phyloP scores from a whole-genome alignment of 1,284 basidiomycete species.

The Rhodotorula sp. region DNA sequence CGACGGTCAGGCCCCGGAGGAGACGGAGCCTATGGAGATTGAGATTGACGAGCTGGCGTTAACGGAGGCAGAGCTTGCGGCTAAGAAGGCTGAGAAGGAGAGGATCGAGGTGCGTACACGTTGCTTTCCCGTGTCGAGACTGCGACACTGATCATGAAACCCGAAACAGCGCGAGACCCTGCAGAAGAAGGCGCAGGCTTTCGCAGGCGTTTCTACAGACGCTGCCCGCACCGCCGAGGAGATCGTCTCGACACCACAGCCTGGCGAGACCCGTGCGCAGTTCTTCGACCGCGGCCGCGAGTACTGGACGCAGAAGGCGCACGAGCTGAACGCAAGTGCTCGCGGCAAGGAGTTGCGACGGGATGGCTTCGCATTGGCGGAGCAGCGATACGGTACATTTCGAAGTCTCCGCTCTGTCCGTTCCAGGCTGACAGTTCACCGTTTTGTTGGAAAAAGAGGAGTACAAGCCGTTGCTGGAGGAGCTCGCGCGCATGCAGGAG shows the following conservation, averaged over 20 bases:
- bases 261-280: conserved; percentile 79
- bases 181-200: conserved; percentile 62
- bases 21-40: conserved; percentile 51
- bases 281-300: conserved; percentile 83
- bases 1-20: conserved; percentile 55
- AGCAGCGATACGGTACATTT: conserved; percentile 63
- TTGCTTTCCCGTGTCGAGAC: too few relatives aligned
- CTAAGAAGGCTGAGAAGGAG: conserved; percentile 44
- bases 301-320: conserved; percentile 77
- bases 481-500: conserved; percentile 77
- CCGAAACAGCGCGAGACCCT: conserved; percentile 51
- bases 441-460: conserved; percentile 50
- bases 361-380: conserved; percentile 71
- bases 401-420: neutral
- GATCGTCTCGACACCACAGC: conserved; percentile 73
- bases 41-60: conserved; percentile 31
- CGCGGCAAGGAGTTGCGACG: conserved; percentile 76
- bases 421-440: too few relatives aligned
- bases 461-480: conserved; percentile 74
- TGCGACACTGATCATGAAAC: neutral
- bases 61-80: conserved; percentile 42
- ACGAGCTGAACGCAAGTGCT: conserved; percentile 55
- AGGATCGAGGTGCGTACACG: conserved; percentile 41
- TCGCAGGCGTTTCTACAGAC: conserved; percentile 67
- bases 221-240: conserved; percentile 60